phyloP scores from a whole-genome alignment of 257 asterid species.

The Jacaranda mimosifolia region DNA sequence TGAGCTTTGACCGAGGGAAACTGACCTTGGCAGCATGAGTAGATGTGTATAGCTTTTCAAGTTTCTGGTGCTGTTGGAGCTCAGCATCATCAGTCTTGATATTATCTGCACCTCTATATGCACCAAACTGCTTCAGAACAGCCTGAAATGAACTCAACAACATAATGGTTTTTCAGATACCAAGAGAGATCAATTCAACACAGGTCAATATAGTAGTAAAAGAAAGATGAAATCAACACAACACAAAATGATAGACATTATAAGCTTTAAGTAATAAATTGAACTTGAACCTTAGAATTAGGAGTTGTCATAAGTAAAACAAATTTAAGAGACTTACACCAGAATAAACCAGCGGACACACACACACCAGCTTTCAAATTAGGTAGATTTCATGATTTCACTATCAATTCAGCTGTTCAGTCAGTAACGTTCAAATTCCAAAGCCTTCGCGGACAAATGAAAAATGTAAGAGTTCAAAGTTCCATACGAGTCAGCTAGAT shows the following conservation, averaged over 20 bases:
- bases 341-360: conserved; percentile 32
- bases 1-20: conserved; percentile 26
- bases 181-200: conserved; percentile 6
- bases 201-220: background rate
- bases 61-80: conserved; percentile 93
- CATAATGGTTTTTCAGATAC: conserved; percentile 7
- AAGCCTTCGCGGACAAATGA: background rate
- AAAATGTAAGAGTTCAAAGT: background rate
- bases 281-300: background rate
- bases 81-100: conserved; percentile 79
- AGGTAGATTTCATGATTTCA: conserved; percentile 19
- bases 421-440: background rate
- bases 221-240: conserved; percentile 13
- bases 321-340: too few species aligned
- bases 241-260: conserved; percentile 3
- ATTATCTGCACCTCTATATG: conserved; percentile 85
- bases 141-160: conserved; percentile 61
- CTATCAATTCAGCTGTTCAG: conserved; percentile 11
- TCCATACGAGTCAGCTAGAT: background rate
- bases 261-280: conserved; percentile 16
- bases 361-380: conserved; percentile 4
- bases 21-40: conserved; percentile 99
- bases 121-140: conserved; percentile 95
- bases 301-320: conserved; percentile 21
- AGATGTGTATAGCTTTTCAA: conserved; percentile 92